Evolutionary conservation across 2,329 filamentous ascomycete species (phyloP), one percentile per base, ranked within the genome.

Genomic region (Diaporthe humulicola): DNA sequence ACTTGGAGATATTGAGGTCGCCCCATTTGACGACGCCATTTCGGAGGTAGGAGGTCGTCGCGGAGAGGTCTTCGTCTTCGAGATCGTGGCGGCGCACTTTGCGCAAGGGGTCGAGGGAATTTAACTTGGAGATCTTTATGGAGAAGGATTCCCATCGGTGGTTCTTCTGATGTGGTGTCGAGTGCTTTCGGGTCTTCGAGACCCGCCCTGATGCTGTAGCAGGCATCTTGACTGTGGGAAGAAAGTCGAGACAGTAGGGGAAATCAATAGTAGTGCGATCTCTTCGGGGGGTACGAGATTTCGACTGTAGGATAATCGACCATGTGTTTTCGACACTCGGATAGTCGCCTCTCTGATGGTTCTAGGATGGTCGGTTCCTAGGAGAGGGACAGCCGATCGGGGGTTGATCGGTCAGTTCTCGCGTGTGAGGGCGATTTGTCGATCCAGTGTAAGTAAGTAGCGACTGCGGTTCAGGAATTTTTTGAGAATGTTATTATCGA

Each of bases 141-240:
- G 93, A 94, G 85, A 98, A 98, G 77, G 94, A 93, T 85, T 98
- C 94, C 91, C 95, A 98, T 82, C 94, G 90, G 85, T 98, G 95
- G 70, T 95, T 93, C 81, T 95, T 96, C 76, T 93, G 92, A 78
- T 95, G 94, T 69, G 88, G 87, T 36, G 95, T 97, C 77, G 89
- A 89, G 76, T 89, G 89, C 85, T 93, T 94, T 78, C 88, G 89
- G 83, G 90, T 89, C 88, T 94, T 93, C 80, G 88, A 86, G 81
- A 94, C 93, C 81, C 91, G 90, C 78, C 92, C 92, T 74, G 92
- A 91, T 54, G 88, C 88, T 80, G 90, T 89, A 79, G 88, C 86
- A 79, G 90, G 88, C 91, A 93, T 93, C 76, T 84, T 89, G 86
- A 81, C 82, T 81, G 80, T 80, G 75, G 79, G 56, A 33, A 38